These are phyloP conservation scores for Phytophthora megakarya DNA, from an alignment of 352 stramenopile genomes.

Conservation along the genomic window DNA sequence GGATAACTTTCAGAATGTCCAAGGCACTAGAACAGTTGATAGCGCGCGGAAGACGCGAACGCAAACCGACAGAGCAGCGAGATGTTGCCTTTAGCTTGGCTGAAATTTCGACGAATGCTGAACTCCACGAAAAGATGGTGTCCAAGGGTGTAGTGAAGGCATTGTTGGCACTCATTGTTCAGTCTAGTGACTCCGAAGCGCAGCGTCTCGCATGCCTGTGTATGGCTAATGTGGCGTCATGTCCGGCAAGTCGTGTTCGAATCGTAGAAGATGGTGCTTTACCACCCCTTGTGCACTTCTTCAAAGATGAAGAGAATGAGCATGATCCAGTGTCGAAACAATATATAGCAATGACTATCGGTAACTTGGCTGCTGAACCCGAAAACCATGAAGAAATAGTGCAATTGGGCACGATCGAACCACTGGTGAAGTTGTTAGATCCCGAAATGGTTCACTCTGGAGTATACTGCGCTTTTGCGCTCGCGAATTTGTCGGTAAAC, in stretches of 20 bases:
- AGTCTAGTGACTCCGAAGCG: slow-evolving; percentile 92
- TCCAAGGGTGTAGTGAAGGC: slow-evolving; percentile 95
- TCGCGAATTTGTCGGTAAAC: slow-evolving; percentile 95
- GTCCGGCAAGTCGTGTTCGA: slow-evolving; percentile 78
- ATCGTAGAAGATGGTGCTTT: slow-evolving; percentile 96
- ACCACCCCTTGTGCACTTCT: slow-evolving; percentile 88
- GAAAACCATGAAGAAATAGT: slow-evolving; percentile 96
- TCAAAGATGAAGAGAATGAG: slow-evolving; percentile 88
- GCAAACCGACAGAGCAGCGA: slow-evolving; percentile 94
- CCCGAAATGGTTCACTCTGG: slow-evolving; percentile 84
- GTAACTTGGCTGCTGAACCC: slow-evolving; percentile 94
- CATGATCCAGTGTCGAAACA: slow-evolving; percentile 88
- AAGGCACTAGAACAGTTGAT: slow-evolving; percentile 97
- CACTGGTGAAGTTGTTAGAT: slow-evolving; percentile 93
- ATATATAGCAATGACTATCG: slow-evolving; percentile 95
- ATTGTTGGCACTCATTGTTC: slow-evolving; percentile 90
- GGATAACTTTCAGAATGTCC: slow-evolving; percentile 49
- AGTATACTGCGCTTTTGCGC: slow-evolving; percentile 93
- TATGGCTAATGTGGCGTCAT: slow-evolving; percentile 95
- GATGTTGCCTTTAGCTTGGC: slow-evolving; percentile 96
- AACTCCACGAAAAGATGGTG: slow-evolving; percentile 94
- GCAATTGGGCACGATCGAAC: slow-evolving; percentile 86
- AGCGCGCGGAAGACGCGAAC: slow-evolving; percentile 93
- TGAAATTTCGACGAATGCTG: slow-evolving; percentile 94
- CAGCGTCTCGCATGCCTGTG: slow-evolving; percentile 94